A percentile compares a stretch with the other conserved stretches of the same genome.
phyloP scores from a whole-genome alignment of 2,329 filamentous ascomycete genomes.

The Penicillium sp. region DNA sequence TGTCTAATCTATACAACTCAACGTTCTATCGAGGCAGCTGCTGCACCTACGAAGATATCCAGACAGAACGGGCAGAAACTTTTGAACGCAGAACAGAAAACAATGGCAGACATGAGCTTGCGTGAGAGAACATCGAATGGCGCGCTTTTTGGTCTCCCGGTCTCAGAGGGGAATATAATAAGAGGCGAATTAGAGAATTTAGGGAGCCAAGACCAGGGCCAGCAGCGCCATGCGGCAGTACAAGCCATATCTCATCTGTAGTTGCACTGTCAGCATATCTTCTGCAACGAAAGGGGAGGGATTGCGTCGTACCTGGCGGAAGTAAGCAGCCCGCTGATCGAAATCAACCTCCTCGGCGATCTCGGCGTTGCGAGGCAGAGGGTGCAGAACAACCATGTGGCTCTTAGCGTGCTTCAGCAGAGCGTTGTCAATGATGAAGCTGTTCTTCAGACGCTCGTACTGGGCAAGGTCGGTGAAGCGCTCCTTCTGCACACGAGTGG shows the following conservation, averaged over 20 bases:
- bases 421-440: conserved; percentile 86
- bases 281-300: conserved; percentile 1
- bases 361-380: conserved; percentile 89
- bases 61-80: conserved; percentile 35
- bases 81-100: conserved; percentile 34
- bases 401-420: conserved; percentile 89
- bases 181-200: conserved; percentile 13
- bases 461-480: conserved; percentile 79
- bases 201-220: conserved; percentile 80
- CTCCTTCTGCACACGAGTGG: conserved; percentile 95
- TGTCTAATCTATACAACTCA: conserved; percentile 44
- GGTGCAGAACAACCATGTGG: conserved; percentile 94
- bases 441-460: conserved; percentile 86
- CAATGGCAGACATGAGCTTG: conserved; percentile 27
- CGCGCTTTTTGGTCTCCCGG: conserved; percentile 19
- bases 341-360: conserved; percentile 96
- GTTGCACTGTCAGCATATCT: conserved; percentile 47
- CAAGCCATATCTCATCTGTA: conserved; percentile 92
- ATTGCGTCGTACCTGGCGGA: conserved; percentile 82
- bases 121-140: conserved; percentile 29
- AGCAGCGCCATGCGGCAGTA: conserved; percentile 98
- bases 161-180: conserved; percentile 24
- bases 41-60: conserved; percentile 39
- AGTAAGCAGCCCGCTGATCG: conserved; percentile 95
- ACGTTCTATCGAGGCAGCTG: conserved; percentile 32